Conservation (phyloP, 768 basidiomycete genomes). For the Rhizopogon vinicolor region DNA sequence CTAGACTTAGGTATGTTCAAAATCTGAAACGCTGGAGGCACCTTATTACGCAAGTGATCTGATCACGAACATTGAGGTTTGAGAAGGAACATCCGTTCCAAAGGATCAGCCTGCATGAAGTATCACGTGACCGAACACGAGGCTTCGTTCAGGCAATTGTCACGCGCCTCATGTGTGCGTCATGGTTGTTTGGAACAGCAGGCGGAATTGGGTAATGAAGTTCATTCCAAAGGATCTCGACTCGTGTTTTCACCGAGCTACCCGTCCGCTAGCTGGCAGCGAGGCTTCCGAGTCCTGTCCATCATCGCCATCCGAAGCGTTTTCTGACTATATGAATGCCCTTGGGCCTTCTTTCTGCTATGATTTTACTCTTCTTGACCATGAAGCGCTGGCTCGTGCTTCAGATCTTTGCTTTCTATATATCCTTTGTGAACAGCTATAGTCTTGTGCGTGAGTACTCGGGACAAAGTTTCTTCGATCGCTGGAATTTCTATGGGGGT, state of each 20-base stretch:
- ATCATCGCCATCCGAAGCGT: not conserved
- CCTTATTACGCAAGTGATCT: no score
- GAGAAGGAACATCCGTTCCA: no score
- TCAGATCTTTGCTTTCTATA: not conserved
- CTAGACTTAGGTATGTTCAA: no score
- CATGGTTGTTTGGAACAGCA: not conserved
- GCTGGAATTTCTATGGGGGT: slow-evolving; percentile 50
- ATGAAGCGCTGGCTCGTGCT: slow-evolving; percentile 11
- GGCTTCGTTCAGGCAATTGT: no score
- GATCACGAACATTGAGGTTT: not conserved
- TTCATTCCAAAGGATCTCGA: not conserved
- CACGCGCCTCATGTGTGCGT: not conserved
- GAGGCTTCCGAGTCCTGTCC: not conserved
- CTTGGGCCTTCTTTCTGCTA: not conserved
- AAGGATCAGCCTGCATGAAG: no score
- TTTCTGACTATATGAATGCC: slow-evolving; percentile 4
- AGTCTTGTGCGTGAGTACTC: slow-evolving; percentile 38
- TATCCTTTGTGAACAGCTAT: slow-evolving; percentile 20
- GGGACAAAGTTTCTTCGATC: slow-evolving; percentile 48
- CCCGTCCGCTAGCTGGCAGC: not conserved
- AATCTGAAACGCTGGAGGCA: no score
- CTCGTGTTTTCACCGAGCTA: no score
- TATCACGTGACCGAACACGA: no score
- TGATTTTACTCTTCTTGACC: not conserved
- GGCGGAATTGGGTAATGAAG: not conserved